These are phyloP conservation scores for Malus hybrid DNA, from an alignment of 331 rosid species.

Conservation along the genomic window DNA sequence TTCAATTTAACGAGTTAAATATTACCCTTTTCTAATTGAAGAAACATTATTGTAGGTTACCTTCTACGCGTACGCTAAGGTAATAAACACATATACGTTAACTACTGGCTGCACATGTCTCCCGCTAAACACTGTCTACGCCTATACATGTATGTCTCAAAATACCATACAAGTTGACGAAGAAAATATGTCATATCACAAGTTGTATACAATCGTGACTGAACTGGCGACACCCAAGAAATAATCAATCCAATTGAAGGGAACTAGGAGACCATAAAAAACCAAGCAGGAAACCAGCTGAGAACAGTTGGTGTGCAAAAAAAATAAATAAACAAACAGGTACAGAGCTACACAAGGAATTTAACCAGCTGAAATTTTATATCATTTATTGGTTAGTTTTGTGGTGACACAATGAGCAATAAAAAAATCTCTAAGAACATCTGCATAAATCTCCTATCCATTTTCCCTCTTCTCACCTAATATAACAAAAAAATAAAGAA, in stretches of 20 bases:
- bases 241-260: no score
- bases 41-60: neutral
- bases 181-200: no score
- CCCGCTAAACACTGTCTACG: neutral
- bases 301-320: no score
- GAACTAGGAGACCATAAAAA: no score
- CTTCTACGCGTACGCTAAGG: conserved; percentile 20
- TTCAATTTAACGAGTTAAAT: no score
- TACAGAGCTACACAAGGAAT: neutral
- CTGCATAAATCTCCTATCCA: neutral
- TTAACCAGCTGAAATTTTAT: neutral
- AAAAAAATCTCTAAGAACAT: neutral
- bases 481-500: neutral
- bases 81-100: neutral
- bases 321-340: neutral
- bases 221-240: no score
- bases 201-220: no score
- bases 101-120: neutral
- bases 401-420: neutral
- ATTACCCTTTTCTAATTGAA: neutral
- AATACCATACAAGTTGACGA: no score
- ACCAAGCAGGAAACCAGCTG: no score
- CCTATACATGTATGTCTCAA: no score
- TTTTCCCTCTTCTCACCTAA: neutral
- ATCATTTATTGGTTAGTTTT: neutral